phyloP scores from a whole-genome alignment of 2,329 filamentous ascomycete species.

The Microsporum audouinii region DNA sequence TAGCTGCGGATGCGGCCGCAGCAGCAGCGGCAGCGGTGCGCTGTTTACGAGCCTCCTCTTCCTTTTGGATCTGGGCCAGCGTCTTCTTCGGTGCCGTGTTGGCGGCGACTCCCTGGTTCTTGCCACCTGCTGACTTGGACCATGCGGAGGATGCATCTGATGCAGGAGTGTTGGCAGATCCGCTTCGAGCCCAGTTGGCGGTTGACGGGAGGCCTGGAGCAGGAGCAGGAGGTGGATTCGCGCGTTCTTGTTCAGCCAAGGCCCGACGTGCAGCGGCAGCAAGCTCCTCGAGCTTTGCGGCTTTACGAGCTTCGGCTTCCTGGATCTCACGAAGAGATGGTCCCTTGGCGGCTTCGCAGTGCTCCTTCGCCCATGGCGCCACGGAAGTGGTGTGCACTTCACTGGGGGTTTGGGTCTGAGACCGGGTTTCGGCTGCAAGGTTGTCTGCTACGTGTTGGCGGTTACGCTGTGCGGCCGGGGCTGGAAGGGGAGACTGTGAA shows the following conservation, averaged over 20 bases:
- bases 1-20: conserved; percentile 37
- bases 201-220: conserved; percentile 72
- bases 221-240: conserved; percentile 51
- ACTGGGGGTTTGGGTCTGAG: conserved; percentile 63
- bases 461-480: conserved; percentile 76
- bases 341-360: conserved; percentile 59
- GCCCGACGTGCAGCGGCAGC: conserved; percentile 67
- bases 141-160: conserved; percentile 36
- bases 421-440: conserved; percentile 52
- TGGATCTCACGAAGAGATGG: conserved; percentile 95
- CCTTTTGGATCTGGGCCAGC: conserved; percentile 87
- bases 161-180: conserved; percentile 56
- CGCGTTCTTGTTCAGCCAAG: conserved; percentile 68
- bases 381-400: conserved; percentile 60
- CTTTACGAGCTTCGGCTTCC: conserved; percentile 85
- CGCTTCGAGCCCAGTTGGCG: conserved; percentile 73
- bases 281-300: conserved; percentile 74
- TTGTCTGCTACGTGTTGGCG: conserved; percentile 73
- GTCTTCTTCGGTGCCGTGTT: conserved; percentile 62
- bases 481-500: conserved; percentile 70
- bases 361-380: conserved; percentile 91
- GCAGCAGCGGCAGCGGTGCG: conserved; percentile 47
- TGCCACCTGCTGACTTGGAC: conserved; percentile 39
- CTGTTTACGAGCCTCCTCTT: conserved; percentile 83
- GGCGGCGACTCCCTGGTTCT: conserved; percentile 28